Evolutionary conservation across 441 rosid species (phyloP).

Genomic region (Caryocar brasiliense): DNA sequence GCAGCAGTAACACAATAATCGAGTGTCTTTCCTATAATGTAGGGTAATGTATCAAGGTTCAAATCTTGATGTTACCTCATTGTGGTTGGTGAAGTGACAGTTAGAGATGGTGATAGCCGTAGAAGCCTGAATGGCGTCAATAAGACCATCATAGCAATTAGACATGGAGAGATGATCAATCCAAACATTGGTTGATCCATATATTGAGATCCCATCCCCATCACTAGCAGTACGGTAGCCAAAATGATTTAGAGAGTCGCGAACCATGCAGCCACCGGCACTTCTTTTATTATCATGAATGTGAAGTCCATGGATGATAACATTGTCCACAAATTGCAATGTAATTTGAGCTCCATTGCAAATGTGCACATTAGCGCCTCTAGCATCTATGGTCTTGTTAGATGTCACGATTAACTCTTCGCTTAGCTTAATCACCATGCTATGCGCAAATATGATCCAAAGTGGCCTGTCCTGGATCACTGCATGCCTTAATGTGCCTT

Average conservation of each 20-base stretch:
- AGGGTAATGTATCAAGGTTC: too few species aligned
- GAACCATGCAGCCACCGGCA: slow-evolving; percentile 15
- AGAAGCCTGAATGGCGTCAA: slow-evolving; percentile 20
- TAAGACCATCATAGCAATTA: slow-evolving; percentile 19
- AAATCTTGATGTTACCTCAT: slow-evolving; percentile 13
- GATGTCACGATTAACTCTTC: slow-evolving; percentile 18
- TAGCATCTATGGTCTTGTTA: slow-evolving; percentile 27
- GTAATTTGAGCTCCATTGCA: slow-evolving; percentile 19
- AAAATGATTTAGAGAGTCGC: slow-evolving; percentile 17
- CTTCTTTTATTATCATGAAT: slow-evolving; percentile 7
- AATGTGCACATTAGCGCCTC: slow-evolving; percentile 19
- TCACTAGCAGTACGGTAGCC: slow-evolving; percentile 17
- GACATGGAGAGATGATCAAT: slow-evolving; percentile 29
- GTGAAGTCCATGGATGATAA: slow-evolving; percentile 24
- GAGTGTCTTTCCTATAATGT: too few species aligned
- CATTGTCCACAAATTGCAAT: slow-evolving; percentile 16
- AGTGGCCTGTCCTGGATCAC: slow-evolving; percentile 22
- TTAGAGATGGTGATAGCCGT: slow-evolving; percentile 34
- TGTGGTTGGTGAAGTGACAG: slow-evolving; percentile 20
- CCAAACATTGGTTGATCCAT: slow-evolving; percentile 21
- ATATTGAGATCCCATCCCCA: slow-evolving; percentile 26
- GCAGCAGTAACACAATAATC: too few species aligned
- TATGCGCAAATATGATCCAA: slow-evolving; percentile 24
- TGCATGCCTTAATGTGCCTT: slow-evolving; percentile 24
- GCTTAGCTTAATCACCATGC: slow-evolving; percentile 21